A percentile compares a stretch with the other conserved stretches of the same genome.
Evolutionary conservation across 331 rosid genomes (phyloP).

Genomic region (Quercus lobata): DNA sequence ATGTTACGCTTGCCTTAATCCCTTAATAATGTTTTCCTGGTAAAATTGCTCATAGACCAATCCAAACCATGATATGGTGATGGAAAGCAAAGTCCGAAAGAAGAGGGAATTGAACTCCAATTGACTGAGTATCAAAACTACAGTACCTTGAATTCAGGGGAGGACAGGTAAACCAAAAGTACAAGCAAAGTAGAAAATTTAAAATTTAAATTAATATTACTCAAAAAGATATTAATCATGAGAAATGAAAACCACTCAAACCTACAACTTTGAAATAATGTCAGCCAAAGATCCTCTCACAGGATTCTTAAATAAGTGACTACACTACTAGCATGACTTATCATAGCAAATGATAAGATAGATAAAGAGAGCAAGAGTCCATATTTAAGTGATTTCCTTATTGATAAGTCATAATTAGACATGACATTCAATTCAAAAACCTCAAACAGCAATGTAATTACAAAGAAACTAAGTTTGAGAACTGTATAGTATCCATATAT

Average conservation of each 20-base stretch:
- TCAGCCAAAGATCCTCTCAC: not conserved
- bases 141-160: no score
- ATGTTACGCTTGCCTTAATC: no score
- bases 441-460: not conserved
- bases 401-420: not conserved
- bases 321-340: not conserved
- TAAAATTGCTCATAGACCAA: no score
- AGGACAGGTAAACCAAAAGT: not conserved
- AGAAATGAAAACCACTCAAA: not conserved
- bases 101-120: no score
- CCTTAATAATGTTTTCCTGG: no score
- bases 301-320: not conserved
- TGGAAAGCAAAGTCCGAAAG: no score
- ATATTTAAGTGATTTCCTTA: not conserved
- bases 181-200: not conserved
- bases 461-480: not conserved
- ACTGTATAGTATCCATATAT: not conserved
- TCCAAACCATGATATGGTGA: no score
- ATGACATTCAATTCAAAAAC: not conserved
- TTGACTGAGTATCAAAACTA: no score
- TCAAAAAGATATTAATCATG: not conserved
- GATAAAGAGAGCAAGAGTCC: not conserved
- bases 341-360: not conserved
- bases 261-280: not conserved
- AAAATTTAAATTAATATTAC: not conserved